Evolutionary conservation across 805 yeast species (phyloP), one percentile per base, ranked within the genome.

Genomic region (Grigorovia transvaalensis): DNA sequence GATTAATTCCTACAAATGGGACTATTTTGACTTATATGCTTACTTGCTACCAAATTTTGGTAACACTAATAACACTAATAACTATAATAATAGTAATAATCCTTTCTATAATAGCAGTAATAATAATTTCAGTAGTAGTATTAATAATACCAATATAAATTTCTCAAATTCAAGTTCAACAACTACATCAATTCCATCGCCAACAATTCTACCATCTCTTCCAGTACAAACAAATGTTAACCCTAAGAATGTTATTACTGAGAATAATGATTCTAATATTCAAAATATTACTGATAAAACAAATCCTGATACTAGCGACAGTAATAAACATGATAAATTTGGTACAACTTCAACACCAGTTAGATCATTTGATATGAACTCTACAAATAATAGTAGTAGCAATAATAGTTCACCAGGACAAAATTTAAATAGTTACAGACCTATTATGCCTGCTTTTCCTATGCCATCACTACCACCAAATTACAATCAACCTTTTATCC

Each of bases 1-100:
- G 19, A 54, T 66, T 46, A 66, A 66, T 50, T 58, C 63, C 1
- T 64, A 59, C 48, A 63, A 60, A 43, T 66, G 70, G 70, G 67
- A 65, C 44, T 60, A 59, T 49, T 61, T 59, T 53, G 59, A 62
- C 45, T 50, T 65, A 17, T 63, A 56, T 45, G 67, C 65, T 3
- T 63, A 62, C 48, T 45, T 62, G 1, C 48, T 62, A 30, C 65
- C 67, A 13, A 30, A 17, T 33, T 56, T 47, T 4, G 44, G 20
- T 41, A 19, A 27, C 20, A 44, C 29, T 18, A 46, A 4, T 35
- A 46, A 45, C 33, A 8, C n/a, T 44, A 29, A 17, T 27, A 30
- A 30, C 9, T 27, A 18, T 45, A 45, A 29, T 4, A 17, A 29
- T 4, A 17, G 15, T 11, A 33, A 33, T 33, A 33, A 33, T 13